Percentiles rank a stretch among this genome's conserved stretches.
phyloP scores from a whole-genome alignment of 2,329 filamentous ascomycete genomes.

The Sarocladium brachiariae region DNA sequence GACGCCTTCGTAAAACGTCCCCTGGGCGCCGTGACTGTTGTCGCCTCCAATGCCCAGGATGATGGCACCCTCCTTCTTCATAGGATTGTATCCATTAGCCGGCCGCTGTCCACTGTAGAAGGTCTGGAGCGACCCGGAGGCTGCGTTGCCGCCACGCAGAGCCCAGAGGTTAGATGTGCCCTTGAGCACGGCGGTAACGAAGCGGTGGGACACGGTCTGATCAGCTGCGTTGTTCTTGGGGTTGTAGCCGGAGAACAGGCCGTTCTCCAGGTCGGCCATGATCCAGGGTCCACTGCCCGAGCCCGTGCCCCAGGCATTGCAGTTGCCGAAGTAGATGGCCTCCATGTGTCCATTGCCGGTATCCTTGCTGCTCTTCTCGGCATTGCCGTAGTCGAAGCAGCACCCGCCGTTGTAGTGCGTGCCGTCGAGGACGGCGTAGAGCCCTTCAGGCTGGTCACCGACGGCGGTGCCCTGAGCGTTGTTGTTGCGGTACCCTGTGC shows the following conservation, averaged over 20 bases:
- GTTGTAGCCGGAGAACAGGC: slow-evolving; percentile 51
- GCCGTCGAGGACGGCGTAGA: slow-evolving; percentile 54
- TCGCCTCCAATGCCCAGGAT: slow-evolving; percentile 63
- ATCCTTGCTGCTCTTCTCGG: slow-evolving; percentile 43
- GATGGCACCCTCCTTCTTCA: slow-evolving; percentile 59
- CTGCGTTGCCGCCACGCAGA: slow-evolving; percentile 50
- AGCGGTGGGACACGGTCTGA: slow-evolving; percentile 46
- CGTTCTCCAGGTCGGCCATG: slow-evolving; percentile 64
- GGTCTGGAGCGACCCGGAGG: slow-evolving; percentile 46
- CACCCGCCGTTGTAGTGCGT: slow-evolving; percentile 59
- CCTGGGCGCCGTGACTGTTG: slow-evolving; percentile 52
- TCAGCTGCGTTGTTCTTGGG: slow-evolving; percentile 39
- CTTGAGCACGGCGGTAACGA: slow-evolving; percentile 52
- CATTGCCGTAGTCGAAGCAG: slow-evolving; percentile 55
- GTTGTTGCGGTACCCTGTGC: slow-evolving; percentile 58
- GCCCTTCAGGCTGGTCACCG: slow-evolving; percentile 49
- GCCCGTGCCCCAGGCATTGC: slow-evolving; percentile 40
- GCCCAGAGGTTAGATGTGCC: slow-evolving; percentile 51
- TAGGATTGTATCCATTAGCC: slow-evolving; percentile 54
- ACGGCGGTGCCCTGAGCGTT: slow-evolving; percentile 42
- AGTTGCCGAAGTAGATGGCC: slow-evolving; percentile 57
- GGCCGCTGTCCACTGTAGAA: slow-evolving; percentile 54
- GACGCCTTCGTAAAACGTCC: slow-evolving; percentile 59
- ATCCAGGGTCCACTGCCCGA: slow-evolving; percentile 56
- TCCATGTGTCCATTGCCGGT: slow-evolving; percentile 62